Evolutionary conservation across 2,329 filamentous ascomycete species (phyloP).

Genomic region (Westerdykella ornata): DNA sequence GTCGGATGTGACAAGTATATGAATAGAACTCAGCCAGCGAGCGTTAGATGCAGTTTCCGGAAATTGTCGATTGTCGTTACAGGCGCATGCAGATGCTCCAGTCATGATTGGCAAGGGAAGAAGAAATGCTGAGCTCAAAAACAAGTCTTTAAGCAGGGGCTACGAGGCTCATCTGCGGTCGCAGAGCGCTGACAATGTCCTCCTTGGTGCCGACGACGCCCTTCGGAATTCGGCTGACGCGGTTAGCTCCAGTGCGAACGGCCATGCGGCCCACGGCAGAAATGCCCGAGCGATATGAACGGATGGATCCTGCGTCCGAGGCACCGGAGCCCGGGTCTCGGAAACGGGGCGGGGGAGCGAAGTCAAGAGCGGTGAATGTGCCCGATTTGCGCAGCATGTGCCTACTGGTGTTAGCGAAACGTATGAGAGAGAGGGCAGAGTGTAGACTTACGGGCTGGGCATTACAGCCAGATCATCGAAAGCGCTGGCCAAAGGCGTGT

Average conservation of each 20-base stretch:
- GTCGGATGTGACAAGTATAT: constrained; percentile 2
- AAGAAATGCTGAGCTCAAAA: constrained; percentile 2
- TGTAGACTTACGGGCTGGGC: constrained; percentile 75
- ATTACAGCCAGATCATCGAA: constrained; percentile 82
- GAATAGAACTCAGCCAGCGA: constrained; percentile 29
- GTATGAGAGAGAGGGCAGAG: neutral
- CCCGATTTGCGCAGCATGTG: constrained; percentile 69
- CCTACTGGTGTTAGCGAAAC: constrained; percentile 39
- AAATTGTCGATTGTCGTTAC: constrained; percentile 17
- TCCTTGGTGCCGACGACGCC: constrained; percentile 73
- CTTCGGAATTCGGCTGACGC: constrained; percentile 74
- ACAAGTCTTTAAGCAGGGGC: constrained; percentile 16
- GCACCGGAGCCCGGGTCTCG: constrained; percentile 38
- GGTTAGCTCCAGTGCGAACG: constrained; percentile 75
- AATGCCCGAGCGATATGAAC: constrained; percentile 70
- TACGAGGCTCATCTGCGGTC: constrained; percentile 51
- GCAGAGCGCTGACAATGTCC: constrained; percentile 55
- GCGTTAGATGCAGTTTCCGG: constrained; percentile 12
- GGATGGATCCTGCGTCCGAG: constrained; percentile 46
- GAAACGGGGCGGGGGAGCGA: constrained; percentile 71
- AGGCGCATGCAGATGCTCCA: constrained; percentile 8
- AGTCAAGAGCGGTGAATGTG: constrained; percentile 73
- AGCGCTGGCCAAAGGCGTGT: constrained; percentile 71
- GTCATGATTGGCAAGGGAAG: constrained; percentile 4
- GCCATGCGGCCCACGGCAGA: constrained; percentile 62